A percentile compares a stretch with the other conserved stretches of the same genome.
Evolutionary conservation across 192 early-diverging fungal species (phyloP).

Genomic region (Coemansia biformis): DNA sequence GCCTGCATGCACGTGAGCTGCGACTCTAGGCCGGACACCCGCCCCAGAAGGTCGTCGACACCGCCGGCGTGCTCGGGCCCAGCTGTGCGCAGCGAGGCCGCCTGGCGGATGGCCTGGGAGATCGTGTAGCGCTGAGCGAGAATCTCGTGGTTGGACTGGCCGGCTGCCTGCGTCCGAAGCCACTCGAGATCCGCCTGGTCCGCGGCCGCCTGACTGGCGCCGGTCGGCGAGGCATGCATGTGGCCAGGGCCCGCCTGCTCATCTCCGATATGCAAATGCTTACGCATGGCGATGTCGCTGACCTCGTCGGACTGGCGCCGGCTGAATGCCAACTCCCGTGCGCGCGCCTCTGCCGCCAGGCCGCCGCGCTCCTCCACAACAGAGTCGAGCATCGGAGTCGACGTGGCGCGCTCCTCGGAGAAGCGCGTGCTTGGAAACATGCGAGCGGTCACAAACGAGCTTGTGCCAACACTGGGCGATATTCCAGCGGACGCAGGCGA

Average conservation of each 20-base stretch:
- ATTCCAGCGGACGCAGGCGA: slow-evolving; percentile 3
- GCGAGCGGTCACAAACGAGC: slow-evolving; percentile 22
- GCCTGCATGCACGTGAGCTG: slow-evolving; percentile 39
- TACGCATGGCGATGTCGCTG: slow-evolving; percentile 48
- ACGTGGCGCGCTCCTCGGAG: slow-evolving; percentile 2
- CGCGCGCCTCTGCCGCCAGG: no score
- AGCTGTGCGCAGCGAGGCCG: not conserved
- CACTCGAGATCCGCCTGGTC: slow-evolving; percentile 20
- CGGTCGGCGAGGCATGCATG: no score
- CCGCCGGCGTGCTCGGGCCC: not conserved
- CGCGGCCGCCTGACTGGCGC: not conserved
- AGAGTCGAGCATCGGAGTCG: not conserved
- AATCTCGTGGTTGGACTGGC: not conserved
- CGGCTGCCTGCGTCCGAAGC: slow-evolving; percentile 14
- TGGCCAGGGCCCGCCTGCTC: no score
- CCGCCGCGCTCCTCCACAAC: no score
- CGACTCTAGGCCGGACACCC: slow-evolving; percentile 33
- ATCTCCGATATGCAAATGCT: slow-evolving; percentile 13
- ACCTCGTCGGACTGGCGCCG: slow-evolving; percentile 28
- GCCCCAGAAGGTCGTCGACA: slow-evolving; percentile 7
- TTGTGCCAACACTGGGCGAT: slow-evolving; percentile 12
- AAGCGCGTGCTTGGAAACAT: slow-evolving; percentile 10
- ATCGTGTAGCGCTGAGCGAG: slow-evolving; percentile 1
- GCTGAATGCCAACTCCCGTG: no score
- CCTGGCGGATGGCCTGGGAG: slow-evolving; percentile 10